Evolutionary conservation across 106 monocot species (phyloP), one percentile per base, ranked within the genome.

Genomic region (Allium fistulosum): DNA sequence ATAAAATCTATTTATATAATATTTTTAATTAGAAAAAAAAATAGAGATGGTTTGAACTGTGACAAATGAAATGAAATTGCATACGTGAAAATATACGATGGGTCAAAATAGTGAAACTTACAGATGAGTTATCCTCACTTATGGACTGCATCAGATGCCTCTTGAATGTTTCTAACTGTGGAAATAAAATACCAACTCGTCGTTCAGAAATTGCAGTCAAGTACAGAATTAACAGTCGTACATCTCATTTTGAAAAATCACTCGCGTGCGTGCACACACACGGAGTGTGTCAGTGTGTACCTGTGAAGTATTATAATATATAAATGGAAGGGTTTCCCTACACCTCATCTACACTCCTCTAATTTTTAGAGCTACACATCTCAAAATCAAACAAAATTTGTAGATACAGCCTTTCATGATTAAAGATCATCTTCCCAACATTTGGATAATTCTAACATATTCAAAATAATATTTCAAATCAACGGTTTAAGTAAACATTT

Each of bases 131-230:
- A 49, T 92, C 92, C 69, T 99, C 97, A 77, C 76, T 93, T 71
- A 99, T 72, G 62, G 97, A 92, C 69, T 87, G 74, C 80, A 93
- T 87, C 65, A 99, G 70, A 53, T 99, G 97, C 65, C 71, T 99
- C 77, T 90, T 99, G 77, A 99, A 99, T 73, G 84, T 79, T 75
- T 99, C 93, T 80, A 94, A 67, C 93, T 94, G 76, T 49, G 62
- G 52, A 66, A 68, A 74, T 4, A 49, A 65, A 13, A 0, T 56
- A 56, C 59, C 14, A 58, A 53, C 22, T 48, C 17, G 17, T 18
- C 17, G 10, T 58, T 55, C 18, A 46, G 51, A 65, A 17, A n/a
- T 57, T 37, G 62, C n/a, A 51, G 47, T 0, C 58, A 52, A 59
- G 28, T 66, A 48, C 12, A 67, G 10, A 26, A 67, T 7, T 11